Base-by-base conservation (phyloP, 2,329 filamentous ascomycete species). In the Apiospora kogelbergensis region DNA sequence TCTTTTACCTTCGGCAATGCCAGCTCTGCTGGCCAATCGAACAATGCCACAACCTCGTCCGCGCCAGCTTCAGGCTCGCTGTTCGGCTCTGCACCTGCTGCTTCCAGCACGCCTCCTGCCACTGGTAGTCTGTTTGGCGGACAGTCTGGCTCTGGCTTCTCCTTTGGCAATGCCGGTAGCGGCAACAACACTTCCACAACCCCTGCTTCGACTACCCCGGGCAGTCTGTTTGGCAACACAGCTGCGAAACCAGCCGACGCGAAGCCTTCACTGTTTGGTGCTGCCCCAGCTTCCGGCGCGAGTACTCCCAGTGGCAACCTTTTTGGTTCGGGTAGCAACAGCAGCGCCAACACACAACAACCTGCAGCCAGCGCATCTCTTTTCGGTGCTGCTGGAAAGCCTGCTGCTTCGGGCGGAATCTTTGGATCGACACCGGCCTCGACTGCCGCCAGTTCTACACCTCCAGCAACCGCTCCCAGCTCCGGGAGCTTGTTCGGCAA, bases 11-110 rank as follows among this genome's bases (percentile, higher is more conserved):
- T 82, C 70, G 78, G 79, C 57, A 67, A 74, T 37, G 75, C 70
- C 72, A 76, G 77, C 40, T 74, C 73, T 40, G 76, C 71, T 67
- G 74, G 75, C 71, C 67, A 75, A 66, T 76, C 73, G 48, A 71
- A 70, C 63, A 74, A 80, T 82, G 68, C 81, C 80, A 71, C 79
- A n/a, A 76, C 78, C 45, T 79, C 81, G 17, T 78, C 79, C 48
- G 77, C 82, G 11, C 77, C 82, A 24, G 80, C 84, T 65, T 74
- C 80, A 6, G 80, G 80, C 17, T 74, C 77, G 24, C 72, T 85
- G 10, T 86, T 86, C 73, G 83, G 82, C 41, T 73, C 75, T 15
- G 71, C 76, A 11, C 73, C 75, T 44, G 68, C 76, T 33, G 65
- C 71, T 30, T 41, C 74, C 41, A 46, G 73, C 5, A 71, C 72